Evolutionary conservation across 2,329 filamentous ascomycete species (phyloP).

Genomic region (Neocucurbitaria cava): DNA sequence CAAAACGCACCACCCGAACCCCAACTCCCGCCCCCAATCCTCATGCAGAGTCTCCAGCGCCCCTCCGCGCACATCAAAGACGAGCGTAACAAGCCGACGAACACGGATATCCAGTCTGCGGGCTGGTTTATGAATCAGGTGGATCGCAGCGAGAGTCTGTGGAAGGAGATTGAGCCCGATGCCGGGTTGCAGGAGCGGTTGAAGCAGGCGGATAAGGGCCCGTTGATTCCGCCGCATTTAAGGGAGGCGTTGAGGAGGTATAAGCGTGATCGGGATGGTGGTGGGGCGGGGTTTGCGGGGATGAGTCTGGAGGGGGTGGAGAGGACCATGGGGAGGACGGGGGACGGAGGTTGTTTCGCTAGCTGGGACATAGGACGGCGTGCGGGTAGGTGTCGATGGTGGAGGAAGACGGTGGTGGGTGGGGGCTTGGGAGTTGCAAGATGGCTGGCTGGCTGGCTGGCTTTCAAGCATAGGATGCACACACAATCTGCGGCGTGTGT

Average conservation of each 20-base stretch:
- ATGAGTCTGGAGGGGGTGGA: constrained; percentile 58
- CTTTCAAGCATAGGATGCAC: too few relatives aligned
- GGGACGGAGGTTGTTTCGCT: constrained; percentile 56
- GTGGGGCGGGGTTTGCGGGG: constrained; percentile 61
- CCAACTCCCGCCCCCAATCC: constrained; percentile 34
- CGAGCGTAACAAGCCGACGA: constrained; percentile 34
- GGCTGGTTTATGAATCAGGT: constrained; percentile 35
- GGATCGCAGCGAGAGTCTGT: constrained; percentile 28
- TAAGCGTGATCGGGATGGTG: constrained; percentile 67
- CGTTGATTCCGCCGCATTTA: constrained; percentile 76
- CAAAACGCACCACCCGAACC: constrained; percentile 43
- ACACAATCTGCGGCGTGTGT: too few relatives aligned
- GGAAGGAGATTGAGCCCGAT: constrained; percentile 37
- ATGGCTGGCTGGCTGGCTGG: too few relatives aligned
- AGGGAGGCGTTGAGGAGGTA: constrained; percentile 76
- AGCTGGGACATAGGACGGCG: too few relatives aligned
- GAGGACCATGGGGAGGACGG: constrained; percentile 54
- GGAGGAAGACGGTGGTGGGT: too few relatives aligned
- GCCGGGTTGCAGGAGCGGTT: constrained; percentile 34
- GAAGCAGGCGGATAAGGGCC: constrained; percentile 54
- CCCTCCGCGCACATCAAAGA: constrained; percentile 41
- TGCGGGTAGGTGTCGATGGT: too few relatives aligned
- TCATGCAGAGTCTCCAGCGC: constrained; percentile 33
- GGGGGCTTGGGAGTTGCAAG: too few relatives aligned
- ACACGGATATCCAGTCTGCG: constrained; percentile 34